Percentiles rank a stretch among this genome's conserved stretches.
Evolutionary conservation across 2,329 filamentous ascomycete species (phyloP).

Genomic region (Sordariomycetes sp.): DNA sequence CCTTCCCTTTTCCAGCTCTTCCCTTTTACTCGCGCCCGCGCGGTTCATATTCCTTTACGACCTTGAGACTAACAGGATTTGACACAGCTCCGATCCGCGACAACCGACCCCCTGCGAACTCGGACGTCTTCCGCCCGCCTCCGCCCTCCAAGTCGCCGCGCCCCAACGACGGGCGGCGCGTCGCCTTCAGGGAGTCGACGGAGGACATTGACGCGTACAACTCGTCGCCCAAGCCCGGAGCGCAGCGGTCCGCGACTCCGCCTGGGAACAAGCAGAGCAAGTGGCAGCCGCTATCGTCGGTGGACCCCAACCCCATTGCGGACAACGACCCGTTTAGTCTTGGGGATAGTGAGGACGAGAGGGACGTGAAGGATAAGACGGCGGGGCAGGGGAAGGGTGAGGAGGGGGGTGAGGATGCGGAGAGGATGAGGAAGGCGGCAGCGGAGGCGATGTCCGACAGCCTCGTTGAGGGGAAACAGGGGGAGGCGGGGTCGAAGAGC

Average conservation of each 20-base stretch:
- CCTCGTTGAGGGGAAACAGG: slow-evolving; percentile 27
- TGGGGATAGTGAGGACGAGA: slow-evolving; percentile 91
- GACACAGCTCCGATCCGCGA: slow-evolving; percentile 38
- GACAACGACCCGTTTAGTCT: slow-evolving; percentile 96
- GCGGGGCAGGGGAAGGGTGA: slow-evolving; percentile 23
- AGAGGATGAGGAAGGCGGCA: slow-evolving; percentile 52
- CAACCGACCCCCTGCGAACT: slow-evolving; percentile 55
- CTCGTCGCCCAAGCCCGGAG: slow-evolving; percentile 40
- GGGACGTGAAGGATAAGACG: slow-evolving; percentile 34
- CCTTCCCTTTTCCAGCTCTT: background rate
- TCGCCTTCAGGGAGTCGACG: slow-evolving; percentile 47
- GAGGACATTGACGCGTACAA: slow-evolving; percentile 74
- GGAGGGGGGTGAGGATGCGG: slow-evolving; percentile 40
- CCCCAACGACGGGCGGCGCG: slow-evolving; percentile 33
- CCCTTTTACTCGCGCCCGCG: background rate
- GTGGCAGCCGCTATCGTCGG: slow-evolving; percentile 85
- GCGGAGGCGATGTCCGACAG: slow-evolving; percentile 46
- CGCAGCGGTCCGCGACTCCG: slow-evolving; percentile 23
- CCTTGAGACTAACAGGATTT: slow-evolving; percentile 9
- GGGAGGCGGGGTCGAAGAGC: slow-evolving; percentile 18
- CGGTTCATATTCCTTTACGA: background rate
- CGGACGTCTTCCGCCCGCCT: slow-evolving; percentile 65
- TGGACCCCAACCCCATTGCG: slow-evolving; percentile 67
- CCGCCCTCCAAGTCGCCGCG: slow-evolving; percentile 37
- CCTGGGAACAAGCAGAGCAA: slow-evolving; percentile 67